Percentiles rank a stretch among this genome's conserved stretches.
Conservation (phyloP, 1,284 basidiomycete species). For the Phlebopus sp. region DNA sequence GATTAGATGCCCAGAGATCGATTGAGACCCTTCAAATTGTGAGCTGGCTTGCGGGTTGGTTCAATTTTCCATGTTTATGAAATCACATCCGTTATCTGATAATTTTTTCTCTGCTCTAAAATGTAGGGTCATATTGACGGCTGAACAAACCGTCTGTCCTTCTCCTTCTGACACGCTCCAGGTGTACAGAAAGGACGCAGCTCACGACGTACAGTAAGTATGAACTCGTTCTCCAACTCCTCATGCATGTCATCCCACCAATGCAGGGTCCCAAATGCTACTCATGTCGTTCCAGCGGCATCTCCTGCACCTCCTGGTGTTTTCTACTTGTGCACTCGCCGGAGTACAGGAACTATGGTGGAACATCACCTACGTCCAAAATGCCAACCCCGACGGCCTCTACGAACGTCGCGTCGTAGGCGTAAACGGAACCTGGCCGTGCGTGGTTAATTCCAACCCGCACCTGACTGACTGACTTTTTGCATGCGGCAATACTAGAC, state of each 20-base stretch:
- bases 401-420: slow-evolving; percentile 75
- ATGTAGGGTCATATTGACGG: slow-evolving; percentile 1
- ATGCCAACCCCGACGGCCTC: slow-evolving; percentile 76
- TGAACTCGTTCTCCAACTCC: background rate
- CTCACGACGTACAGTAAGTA: background rate
- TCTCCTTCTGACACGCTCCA: background rate
- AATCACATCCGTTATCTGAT: slow-evolving; percentile 16
- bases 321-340: slow-evolving; percentile 43
- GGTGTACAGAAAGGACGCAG: background rate
- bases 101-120: slow-evolving; percentile 6
- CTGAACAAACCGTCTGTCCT: background rate
- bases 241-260: background rate
- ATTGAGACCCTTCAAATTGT: background rate
- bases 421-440: slow-evolving; percentile 92
- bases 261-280: background rate
- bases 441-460: slow-evolving; percentile 32
- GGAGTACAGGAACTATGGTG: slow-evolving; percentile 73
- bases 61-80: no score
- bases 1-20: background rate
- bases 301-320: slow-evolving; percentile 19
- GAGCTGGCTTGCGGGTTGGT: background rate
- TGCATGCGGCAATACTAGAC: slow-evolving; percentile 41
- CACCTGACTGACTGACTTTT: background rate
- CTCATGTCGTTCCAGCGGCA: slow-evolving; percentile 6
- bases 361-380: slow-evolving; percentile 73